Base-by-base conservation (phyloP, 148 eudicot genomes). In the Chenopodium quinoa region DNA sequence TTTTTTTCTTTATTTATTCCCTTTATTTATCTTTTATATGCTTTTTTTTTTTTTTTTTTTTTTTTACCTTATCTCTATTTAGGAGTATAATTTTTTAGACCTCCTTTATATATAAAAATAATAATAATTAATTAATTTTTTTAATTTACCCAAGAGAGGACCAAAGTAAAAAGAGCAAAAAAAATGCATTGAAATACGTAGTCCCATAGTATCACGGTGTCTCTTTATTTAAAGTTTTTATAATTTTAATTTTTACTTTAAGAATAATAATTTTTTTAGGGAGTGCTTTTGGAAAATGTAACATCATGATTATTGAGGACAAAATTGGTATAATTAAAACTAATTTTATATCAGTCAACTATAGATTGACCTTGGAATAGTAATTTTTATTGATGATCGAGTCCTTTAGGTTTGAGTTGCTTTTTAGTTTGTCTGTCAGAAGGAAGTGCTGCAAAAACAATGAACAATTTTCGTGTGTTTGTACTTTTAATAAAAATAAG, bases 141-240 rank as follows among this genome's bases (percentile, higher is more conserved):
- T 17, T 37, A 40, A 46, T 22, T 71, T 12, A 62, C 50, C 67
- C 66, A 50, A 31, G 65, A 32, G 65, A 79, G 85, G 70, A 81
- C 73, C 80, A 83, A 81, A 83, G 75, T 75, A 67, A 64, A 56
- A 65, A 75, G 71, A 44, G 77, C 82, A 78, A 56, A 40, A 40
- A 27, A 40, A 56, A 37, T 52, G 84, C 89, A 54, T 86, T 76
- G 89, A 79, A 74, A 80, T 73, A 81, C 78, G 86, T 75, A 86
- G 79, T 86, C 89, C 89, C 89, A 79, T 78, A 77, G 86, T 32
- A 84, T 81, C 82, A 87, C 89, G 89, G 82, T 84, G 90, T 83
- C 80, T 81, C 80, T 81, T 62, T 81, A 64, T 71, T 78, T 78
- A 77, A 46, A 40, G 44, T 40, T 40, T 40, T 40, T 40, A 40